Percentiles rank a stretch among this genome's conserved stretches.
Evolutionary conservation across 208 protist genomes (phyloP).

Genomic region (Leptomonas pyrrhocoris): DNA sequence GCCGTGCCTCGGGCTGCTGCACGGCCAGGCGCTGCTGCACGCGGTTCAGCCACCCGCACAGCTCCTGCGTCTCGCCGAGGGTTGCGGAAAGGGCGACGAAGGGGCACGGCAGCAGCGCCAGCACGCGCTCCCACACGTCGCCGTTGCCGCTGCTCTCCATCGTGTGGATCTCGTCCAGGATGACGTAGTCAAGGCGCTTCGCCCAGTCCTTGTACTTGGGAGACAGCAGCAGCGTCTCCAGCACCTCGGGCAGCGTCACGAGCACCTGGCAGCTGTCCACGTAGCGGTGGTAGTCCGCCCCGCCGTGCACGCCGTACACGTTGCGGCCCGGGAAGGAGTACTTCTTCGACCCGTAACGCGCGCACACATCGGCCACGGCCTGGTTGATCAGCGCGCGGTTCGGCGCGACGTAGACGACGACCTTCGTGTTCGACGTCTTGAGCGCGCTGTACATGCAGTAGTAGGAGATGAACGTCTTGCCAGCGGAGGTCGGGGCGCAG

Average conservation of each 20-base stretch:
- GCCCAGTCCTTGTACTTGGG: conserved; percentile 85
- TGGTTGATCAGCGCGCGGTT: conserved; percentile 96
- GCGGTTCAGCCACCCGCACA: conserved; percentile 92
- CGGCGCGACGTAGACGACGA: conserved; percentile 94
- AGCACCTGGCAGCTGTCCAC: conserved; percentile 93
- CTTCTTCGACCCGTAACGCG: conserved; percentile 90
- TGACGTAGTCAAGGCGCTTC: conserved; percentile 92
- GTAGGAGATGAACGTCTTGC: conserved; percentile 97
- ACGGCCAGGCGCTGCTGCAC: conserved; percentile 69
- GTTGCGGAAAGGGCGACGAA: conserved; percentile 97
- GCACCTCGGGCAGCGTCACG: conserved; percentile 91
- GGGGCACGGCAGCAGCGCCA: conserved; percentile 89
- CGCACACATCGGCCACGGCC: conserved; percentile 93
- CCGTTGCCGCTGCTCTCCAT: conserved; percentile 92
- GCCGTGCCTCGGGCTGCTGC: conserved; percentile 35
- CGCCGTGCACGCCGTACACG: conserved; percentile 89
- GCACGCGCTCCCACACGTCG: conserved; percentile 93
- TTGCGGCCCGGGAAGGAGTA: conserved; percentile 72
- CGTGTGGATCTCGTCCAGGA: conserved; percentile 96
- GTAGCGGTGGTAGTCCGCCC: conserved; percentile 85
- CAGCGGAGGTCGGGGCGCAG: conserved; percentile 95
- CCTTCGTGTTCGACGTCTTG: conserved; percentile 76
- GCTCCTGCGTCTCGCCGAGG: conserved; percentile 90
- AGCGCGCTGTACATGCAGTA: conserved; percentile 96
- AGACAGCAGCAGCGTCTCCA: conserved; percentile 93